phyloP scores from a whole-genome alignment of 2,329 filamentous ascomycete genomes.

The Sordariomycetes sp. region DNA sequence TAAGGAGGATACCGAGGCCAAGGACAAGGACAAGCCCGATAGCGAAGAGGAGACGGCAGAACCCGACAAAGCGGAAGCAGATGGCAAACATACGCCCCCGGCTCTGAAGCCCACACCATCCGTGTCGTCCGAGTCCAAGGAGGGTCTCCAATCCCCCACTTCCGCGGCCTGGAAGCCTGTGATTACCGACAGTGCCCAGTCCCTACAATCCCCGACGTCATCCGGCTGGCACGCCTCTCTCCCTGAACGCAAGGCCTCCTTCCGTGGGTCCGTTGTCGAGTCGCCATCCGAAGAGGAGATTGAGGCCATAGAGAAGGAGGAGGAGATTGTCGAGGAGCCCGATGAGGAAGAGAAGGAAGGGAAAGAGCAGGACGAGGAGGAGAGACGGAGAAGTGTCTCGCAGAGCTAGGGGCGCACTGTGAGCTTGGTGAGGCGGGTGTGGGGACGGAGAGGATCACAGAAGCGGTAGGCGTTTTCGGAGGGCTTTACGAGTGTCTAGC shows the following conservation, averaged over 20 bases:
- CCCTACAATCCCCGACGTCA: constrained; percentile 27
- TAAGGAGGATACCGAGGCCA: constrained; percentile 3
- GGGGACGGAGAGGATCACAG: not conserved
- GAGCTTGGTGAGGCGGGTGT: not conserved
- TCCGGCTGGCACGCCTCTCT: constrained; percentile 21
- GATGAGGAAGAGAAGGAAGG: constrained; percentile 17
- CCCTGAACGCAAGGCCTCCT: constrained; percentile 13
- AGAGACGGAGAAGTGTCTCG: constrained; percentile 4
- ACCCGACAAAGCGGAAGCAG: constrained; percentile 9
- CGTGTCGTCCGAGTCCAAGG: constrained; percentile 1
- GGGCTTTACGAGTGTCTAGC: no score
- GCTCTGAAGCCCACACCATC: not conserved
- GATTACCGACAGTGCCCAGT: constrained; percentile 13
- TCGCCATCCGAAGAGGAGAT: constrained; percentile 24
- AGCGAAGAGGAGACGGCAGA: constrained; percentile 9
- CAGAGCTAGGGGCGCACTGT: not conserved
- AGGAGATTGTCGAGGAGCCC: constrained; percentile 26
- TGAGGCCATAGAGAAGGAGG: constrained; percentile 19
- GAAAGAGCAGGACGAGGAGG: constrained; percentile 12
- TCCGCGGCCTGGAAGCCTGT: constrained; percentile 3
- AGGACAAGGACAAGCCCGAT: constrained; percentile 5
- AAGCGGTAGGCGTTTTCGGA: not conserved
- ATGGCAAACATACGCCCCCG: constrained; percentile 3
- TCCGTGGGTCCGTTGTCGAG: constrained; percentile 21
- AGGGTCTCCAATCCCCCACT: constrained; percentile 30